These are phyloP conservation scores for Penicillium canariense DNA, from an alignment of 495 filamentous ascomycete genomes.

Conservation along the genomic window DNA sequence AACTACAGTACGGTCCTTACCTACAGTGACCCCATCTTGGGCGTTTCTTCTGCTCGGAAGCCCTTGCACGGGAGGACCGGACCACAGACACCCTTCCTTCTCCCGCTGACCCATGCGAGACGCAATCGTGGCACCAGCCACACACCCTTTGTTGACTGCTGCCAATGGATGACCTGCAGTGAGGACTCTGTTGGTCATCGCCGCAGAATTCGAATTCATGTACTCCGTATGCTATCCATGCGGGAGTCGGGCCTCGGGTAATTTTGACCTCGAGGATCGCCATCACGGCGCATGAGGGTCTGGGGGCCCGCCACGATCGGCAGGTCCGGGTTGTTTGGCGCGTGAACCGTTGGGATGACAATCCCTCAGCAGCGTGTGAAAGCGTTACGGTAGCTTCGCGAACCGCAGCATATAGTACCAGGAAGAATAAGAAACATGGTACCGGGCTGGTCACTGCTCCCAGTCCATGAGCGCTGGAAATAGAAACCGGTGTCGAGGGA, in stretches of 20 bases:
- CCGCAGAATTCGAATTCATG: too few species aligned
- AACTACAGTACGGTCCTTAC: slow-evolving; percentile 12
- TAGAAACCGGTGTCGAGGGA: slow-evolving; percentile 5
- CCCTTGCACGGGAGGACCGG: slow-evolving; percentile 1
- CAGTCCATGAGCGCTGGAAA: slow-evolving; percentile 3
- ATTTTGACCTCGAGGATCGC: slow-evolving; percentile 2
- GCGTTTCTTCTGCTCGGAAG: neutral
- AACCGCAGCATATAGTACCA: neutral
- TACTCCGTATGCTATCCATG: too few species aligned
- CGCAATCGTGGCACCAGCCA: neutral
- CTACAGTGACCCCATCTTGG: slow-evolving; percentile 2
- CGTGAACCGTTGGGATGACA: slow-evolving; percentile 3
- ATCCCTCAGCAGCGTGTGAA: neutral
- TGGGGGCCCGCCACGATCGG: slow-evolving; percentile 18
- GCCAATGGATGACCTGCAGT: neutral
- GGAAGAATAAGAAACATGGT: neutral
- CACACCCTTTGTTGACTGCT: neutral
- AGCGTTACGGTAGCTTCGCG: neutral
- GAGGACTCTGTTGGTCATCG: neutral
- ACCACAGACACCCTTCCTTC: neutral
- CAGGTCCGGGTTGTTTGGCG: slow-evolving; percentile 6
- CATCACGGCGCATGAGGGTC: neutral
- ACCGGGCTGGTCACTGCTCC: neutral
- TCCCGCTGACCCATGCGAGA: neutral
- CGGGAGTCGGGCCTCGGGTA: too few species aligned